Base-by-base conservation (phyloP, 2,329 filamentous ascomycete genomes). In the Ilyonectria sp. region DNA sequence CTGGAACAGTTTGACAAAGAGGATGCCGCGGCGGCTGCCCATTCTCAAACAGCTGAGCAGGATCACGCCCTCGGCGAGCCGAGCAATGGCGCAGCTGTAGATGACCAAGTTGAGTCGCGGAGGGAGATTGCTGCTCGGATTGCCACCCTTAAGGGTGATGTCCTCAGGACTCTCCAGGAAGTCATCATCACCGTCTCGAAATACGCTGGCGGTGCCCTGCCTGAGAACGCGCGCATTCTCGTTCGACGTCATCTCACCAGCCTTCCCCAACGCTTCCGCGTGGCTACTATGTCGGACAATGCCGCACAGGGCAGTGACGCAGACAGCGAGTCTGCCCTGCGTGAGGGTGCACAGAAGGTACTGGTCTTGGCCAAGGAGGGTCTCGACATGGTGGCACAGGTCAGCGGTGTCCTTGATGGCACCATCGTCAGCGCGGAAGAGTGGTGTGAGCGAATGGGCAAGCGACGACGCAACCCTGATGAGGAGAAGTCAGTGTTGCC, bases 371-470 rank as follows among this genome's bases (percentile, higher is more conserved):
- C 95, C 7, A 93, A 92, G 75, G 95, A 98, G 79, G 94, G 95
- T 0, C 85, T 98, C 15, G 94, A 98, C 74, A 97, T 98, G 92
- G 94, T 98, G 87, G 89, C 90, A 1, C 94, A 98, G 79, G 94
- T 99, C 56, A 96, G 91, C 46, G 90, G 91, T 6, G 93, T 98
- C 2, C 87, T 98, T 9, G 93, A 97, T 73, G 93, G 94, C 60
- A 98, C 96, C 0, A 92, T 98, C 60, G 89, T 93, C 62, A 96
- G 93, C 74, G 96, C 96, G 0, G 95, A 98, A 80, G 90, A 92
- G 74, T 98, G 96, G 96, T 93, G 95, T 71, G 92, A 95, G 66
- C 86, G 91, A 21, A 85, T 97, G 65, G 93, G 93, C 35, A 82
- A 79, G 72, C 70, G 75, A 53, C 68, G 67, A 58, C 58, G 70